phyloP scores from a whole-genome alignment of 1,139 yeast species.

The Lodderomyces oxycetoniae region DNA sequence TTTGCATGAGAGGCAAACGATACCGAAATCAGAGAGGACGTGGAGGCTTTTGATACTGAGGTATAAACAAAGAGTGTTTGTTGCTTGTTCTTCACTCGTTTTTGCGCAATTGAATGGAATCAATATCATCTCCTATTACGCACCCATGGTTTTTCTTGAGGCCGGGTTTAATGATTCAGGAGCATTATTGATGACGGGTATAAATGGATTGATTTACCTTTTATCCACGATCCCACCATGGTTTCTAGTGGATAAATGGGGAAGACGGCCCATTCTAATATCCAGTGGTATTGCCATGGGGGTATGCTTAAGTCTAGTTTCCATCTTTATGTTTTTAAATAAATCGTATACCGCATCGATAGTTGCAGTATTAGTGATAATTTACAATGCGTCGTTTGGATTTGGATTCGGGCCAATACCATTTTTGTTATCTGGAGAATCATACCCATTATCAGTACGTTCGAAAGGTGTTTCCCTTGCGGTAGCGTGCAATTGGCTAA shows the following conservation, averaged over 20 bases:
- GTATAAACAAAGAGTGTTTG: slow-evolving; percentile 36
- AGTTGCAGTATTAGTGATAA: slow-evolving; percentile 46
- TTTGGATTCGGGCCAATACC: slow-evolving; percentile 58
- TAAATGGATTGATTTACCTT: slow-evolving; percentile 47
- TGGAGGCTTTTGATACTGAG: slow-evolving; percentile 42
- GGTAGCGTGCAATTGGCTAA: slow-evolving; percentile 53
- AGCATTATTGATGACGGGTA: slow-evolving; percentile 51
- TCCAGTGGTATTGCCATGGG: slow-evolving; percentile 50
- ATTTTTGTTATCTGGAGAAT: slow-evolving; percentile 52
- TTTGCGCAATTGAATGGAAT: slow-evolving; percentile 57
- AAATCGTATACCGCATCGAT: slow-evolving; percentile 36
- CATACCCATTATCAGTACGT: slow-evolving; percentile 49
- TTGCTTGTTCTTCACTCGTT: slow-evolving; percentile 49
- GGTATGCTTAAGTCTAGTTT: slow-evolving; percentile 35
- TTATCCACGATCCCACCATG: slow-evolving; percentile 49
- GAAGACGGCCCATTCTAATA: slow-evolving; percentile 48
- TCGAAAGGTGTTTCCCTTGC: slow-evolving; percentile 52
- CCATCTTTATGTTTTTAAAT: slow-evolving; percentile 37
- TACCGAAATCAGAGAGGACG: slow-evolving; percentile 40
- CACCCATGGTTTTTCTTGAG: slow-evolving; percentile 50
- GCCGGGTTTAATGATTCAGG: slow-evolving; percentile 50
- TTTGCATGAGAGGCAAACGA: slow-evolving; percentile 39
- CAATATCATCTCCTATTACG: slow-evolving; percentile 51
- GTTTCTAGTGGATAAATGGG: slow-evolving; percentile 53
- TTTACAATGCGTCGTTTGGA: slow-evolving; percentile 52